These are phyloP conservation scores for Westerdykella aurantiaca DNA, from an alignment of 2,329 filamentous ascomycete species.

Conservation along the genomic window DNA sequence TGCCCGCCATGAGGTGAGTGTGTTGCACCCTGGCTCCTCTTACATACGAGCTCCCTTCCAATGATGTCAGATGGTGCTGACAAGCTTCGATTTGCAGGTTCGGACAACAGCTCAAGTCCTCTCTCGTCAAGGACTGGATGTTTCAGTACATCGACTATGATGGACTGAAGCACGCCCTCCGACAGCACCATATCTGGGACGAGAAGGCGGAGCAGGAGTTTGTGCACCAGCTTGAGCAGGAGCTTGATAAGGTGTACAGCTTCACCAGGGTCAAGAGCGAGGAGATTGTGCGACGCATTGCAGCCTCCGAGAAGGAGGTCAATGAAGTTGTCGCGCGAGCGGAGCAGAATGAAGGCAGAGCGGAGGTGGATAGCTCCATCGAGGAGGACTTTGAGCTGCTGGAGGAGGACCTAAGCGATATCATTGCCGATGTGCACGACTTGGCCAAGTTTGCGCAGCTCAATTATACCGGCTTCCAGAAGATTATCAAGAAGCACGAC, in stretches of 20 bases:
- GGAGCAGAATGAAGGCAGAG: constrained; percentile 38
- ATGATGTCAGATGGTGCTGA: constrained; percentile 3
- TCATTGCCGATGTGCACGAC: constrained; percentile 97
- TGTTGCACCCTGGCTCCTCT: neutral
- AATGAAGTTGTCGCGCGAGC: constrained; percentile 75
- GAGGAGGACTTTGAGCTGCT: constrained; percentile 93
- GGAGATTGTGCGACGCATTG: constrained; percentile 88
- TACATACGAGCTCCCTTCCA: neutral
- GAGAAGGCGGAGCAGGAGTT: constrained; percentile 90
- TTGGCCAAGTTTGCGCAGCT: constrained; percentile 96
- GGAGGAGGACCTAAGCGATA: constrained; percentile 92
- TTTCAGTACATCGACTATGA: constrained; percentile 99
- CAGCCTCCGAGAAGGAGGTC: constrained; percentile 82
- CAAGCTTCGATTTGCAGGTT: constrained; percentile 53
- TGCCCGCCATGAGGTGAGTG: constrained; percentile 4
- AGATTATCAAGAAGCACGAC: constrained; percentile 99
- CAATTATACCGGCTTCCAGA: constrained; percentile 98
- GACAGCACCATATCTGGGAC: constrained; percentile 71
- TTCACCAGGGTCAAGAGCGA: constrained; percentile 97
- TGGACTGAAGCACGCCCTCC: constrained; percentile 80
- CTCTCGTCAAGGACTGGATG: constrained; percentile 92
- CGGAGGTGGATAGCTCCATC: constrained; percentile 48
- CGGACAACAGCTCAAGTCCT: constrained; percentile 92
- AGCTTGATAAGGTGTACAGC: constrained; percentile 95
- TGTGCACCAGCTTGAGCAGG: constrained; percentile 76